Base-by-base conservation (phyloP, 1,284 basidiomycete species). In the Tylopilus sp. region DNA sequence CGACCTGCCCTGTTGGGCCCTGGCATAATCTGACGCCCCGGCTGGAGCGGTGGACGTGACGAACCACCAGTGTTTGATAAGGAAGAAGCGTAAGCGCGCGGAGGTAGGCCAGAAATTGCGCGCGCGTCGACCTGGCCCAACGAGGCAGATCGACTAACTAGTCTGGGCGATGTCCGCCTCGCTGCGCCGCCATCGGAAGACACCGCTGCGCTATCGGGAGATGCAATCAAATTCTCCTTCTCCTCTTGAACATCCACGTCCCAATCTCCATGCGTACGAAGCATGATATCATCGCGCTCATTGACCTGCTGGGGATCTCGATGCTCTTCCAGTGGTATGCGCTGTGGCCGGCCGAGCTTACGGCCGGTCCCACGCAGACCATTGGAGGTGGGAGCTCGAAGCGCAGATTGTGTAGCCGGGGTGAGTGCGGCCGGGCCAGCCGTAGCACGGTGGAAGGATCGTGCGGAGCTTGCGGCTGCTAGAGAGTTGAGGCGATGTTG, bases 381-480 rank as follows among this genome's bases (percentile, higher is more conserved):
- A 10, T 63, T 70, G 6, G 72, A 67, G 1, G 54, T 42, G 4
- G 63, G 54, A 4, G 56, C 56, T 30, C 63, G 56, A 25, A 56
- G 48, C 26, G 64, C 41, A n/a, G 61, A 54, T 48, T 63, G 56
- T 5, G 59, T 56, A 16, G 55, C 60, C 30, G 72, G 69, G 0
- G 72, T 71, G 38, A 63, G 51, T 13, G 61, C 57, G 30, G 71
- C 68, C 10, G 84, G 77, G 21, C 77, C 79, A 6, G 85, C 88
- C 3, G 76, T 71, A 33, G 78, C 74, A 49, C 85, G 81, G 56
- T 80, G 77, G 58, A 88, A 81, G 4, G 78, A 78, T 54, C 69
- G 76, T 46, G 70, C 44, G 29, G 57, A 62, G 51, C 29, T 59
- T 53, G 46, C 53, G 26, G 59, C 46, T 12, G 54, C 36, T 19